Evolutionary conservation across 2,329 filamentous ascomycete species (phyloP), one percentile per base, ranked within the genome.

Genomic region (Cyphellophora attinorum): DNA sequence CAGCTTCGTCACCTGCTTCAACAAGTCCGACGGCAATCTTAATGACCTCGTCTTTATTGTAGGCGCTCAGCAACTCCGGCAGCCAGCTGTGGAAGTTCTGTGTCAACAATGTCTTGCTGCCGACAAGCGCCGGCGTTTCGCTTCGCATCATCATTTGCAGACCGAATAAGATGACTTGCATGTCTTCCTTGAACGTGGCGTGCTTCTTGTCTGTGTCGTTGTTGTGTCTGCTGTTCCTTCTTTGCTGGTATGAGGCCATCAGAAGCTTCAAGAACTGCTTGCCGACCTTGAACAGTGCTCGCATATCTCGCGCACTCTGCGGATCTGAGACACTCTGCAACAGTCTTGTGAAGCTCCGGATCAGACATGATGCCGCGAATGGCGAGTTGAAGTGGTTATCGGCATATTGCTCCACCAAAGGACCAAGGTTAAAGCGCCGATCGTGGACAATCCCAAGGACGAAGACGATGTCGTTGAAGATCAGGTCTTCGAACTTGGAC

Each of bases 41-140:
- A 34, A 95, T 65, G 29, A 95, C 89, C 55, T 96, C 89, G 49
- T 86, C 81, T 0, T 80, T 78, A 3, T 72, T 74, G 52, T 96
- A 70, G 23, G 91, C 68, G 2, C 79, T 76, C 0, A 76, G 70
- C 6, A 98, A 74, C 54, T 96, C 89, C 0, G 91, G 89, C n/a
- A 98, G 66, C 91, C 91, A 98, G 0, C 84, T 83, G 54, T 96
- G 89, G 56, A 96, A 93, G 56, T 96, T 85, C 58, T 98, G 91
- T 10, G 96, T 86, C 2, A 93, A 79, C 32, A 98, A 66, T 0
- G 91, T 96, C 60, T 98, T 93, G 44, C 84, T 96, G 19, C 91
- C 91, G 11, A 96, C 83, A 15, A 96, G 65, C 12, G 88, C 79
- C 0, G 91, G 83, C 2, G 85, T 82, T 2, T 78, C 70, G 55